A percentile compares a stretch with the other conserved stretches of the same genome.
phyloP scores from a whole-genome alignment of 2,329 filamentous ascomycete genomes.

The Sclerotinia glacialis region DNA sequence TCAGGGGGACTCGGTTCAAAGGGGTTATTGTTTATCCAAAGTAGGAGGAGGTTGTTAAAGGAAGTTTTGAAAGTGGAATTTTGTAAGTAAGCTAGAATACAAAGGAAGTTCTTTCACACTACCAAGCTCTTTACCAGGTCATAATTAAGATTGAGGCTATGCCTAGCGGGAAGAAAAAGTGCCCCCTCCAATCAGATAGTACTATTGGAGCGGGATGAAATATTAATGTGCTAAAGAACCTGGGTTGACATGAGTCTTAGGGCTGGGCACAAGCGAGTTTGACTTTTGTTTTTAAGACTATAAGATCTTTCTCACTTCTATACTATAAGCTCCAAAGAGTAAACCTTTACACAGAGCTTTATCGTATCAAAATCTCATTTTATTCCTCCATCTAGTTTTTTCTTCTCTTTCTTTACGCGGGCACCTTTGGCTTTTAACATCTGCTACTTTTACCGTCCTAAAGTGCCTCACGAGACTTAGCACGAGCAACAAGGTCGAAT shows the following conservation, averaged over 20 bases:
- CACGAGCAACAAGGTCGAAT: neutral
- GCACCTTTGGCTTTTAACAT: neutral
- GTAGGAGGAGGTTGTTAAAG: neutral
- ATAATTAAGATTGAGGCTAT: neutral
- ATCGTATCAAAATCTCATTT: too few relatives aligned
- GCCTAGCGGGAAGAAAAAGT: neutral
- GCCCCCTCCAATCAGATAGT: neutral
- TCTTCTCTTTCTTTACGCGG: neutral
- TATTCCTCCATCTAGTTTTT: neutral
- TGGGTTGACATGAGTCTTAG: neutral
- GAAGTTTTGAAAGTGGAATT: neutral
- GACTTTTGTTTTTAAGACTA: neutral
- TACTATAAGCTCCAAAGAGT: neutral
- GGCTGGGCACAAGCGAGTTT: neutral
- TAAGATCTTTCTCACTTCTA: neutral
- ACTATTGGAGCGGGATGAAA: neutral
- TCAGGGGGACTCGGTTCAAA: conserved; percentile 9
- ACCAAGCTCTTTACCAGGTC: neutral
- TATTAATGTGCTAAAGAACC: too few relatives aligned
- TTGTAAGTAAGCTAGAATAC: neutral
- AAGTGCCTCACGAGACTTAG: neutral
- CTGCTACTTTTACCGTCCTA: rapidly evolving
- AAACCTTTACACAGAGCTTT: neutral
- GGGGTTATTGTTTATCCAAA: neutral
- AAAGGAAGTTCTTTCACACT: neutral